Evolutionary conservation across 306 rosid species (phyloP).

Genomic region (Castanea crenata): DNA sequence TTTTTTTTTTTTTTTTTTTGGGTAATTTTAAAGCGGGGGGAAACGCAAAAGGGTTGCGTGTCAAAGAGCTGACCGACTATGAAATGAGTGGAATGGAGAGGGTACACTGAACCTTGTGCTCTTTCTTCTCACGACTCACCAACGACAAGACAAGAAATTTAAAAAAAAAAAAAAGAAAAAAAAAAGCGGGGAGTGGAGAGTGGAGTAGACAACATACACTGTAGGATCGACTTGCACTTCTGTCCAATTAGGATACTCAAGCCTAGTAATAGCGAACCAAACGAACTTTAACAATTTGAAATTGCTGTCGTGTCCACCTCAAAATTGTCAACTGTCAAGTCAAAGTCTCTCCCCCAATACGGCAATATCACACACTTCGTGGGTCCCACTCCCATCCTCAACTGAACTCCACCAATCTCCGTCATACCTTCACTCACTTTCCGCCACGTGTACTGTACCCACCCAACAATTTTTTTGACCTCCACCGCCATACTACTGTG

Average conservation of each 20-base stretch:
- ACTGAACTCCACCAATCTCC: not conserved
- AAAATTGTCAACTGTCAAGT: not conserved
- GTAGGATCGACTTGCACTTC: no score
- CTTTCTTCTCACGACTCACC: not conserved
- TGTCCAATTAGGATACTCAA: not conserved
- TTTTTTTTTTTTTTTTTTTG: no score
- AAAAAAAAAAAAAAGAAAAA: not conserved
- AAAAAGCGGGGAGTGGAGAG: no score
- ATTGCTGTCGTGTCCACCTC: no score
- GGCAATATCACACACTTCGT: not conserved
- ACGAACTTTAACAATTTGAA: no score
- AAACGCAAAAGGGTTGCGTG: slow-evolving; percentile 5
- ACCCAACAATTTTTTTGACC: not conserved
- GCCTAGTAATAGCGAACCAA: no score
- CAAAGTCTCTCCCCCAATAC: not conserved
- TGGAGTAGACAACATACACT: no score
- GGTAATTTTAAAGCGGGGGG: not conserved
- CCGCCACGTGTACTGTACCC: slow-evolving; percentile 20
- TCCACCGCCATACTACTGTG: slow-evolving; percentile 8
- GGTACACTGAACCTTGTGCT: not conserved
- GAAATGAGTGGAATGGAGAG: not conserved
- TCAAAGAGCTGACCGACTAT: not conserved
- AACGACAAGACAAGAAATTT: slow-evolving; percentile 4
- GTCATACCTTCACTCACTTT: not conserved
- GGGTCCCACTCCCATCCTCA: not conserved